Conservation (phyloP, 2,329 filamentous ascomycete genomes). For the Alternaria arborescens region DNA sequence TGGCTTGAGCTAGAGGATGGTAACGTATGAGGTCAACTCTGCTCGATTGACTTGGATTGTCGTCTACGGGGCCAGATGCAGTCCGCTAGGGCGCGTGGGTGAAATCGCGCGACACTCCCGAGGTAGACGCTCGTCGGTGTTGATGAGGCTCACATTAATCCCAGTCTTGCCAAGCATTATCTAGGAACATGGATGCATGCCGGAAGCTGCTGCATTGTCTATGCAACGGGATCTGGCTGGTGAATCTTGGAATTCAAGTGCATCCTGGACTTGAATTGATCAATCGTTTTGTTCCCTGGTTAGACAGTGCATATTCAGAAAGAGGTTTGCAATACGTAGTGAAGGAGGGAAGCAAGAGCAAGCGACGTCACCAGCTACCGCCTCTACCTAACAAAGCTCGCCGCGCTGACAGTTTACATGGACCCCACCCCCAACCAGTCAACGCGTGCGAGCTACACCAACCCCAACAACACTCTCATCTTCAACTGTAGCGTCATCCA, state of each 20-base stretch:
- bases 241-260: background rate
- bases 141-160: conserved; percentile 28
- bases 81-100: background rate
- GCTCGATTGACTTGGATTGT: background rate
- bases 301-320: no score
- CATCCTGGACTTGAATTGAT: background rate
- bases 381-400: conserved; percentile 1
- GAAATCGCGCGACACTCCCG: conserved; percentile 11
- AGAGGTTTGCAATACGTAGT: background rate
- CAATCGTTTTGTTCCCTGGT: background rate
- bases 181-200: conserved; percentile 17
- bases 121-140: conserved; percentile 22
- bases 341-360: background rate
- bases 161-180: conserved; percentile 20
- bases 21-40: background rate
- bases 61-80: background rate
- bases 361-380: conserved; percentile 18
- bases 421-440: conserved; percentile 13
- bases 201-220: background rate
- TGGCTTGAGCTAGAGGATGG: conserved; percentile 3
- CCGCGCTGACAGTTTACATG: conserved; percentile 6
- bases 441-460: conserved; percentile 17
- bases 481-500: background rate
- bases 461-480: conserved; percentile 8
- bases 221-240: background rate